Base-by-base conservation (phyloP, 2,329 filamentous ascomycete species). In the Sporothrix schenckii region DNA sequence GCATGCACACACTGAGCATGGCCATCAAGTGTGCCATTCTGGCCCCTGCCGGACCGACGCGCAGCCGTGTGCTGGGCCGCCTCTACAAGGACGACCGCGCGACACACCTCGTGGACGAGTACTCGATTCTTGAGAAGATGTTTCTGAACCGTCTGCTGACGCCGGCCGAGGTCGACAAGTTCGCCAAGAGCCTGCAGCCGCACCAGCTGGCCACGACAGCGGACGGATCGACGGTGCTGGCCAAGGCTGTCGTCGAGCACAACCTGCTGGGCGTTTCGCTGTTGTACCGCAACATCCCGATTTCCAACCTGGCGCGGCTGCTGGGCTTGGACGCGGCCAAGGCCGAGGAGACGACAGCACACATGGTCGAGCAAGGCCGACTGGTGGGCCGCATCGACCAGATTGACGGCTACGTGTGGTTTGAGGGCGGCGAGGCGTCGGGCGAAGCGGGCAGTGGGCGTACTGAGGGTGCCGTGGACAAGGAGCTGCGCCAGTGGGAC, bases 311-410 rank as follows among this genome's bases (percentile, higher is more conserved):
- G 0, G 95, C 90, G 0, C 82, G 85, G 52, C 85, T 97, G 50
- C 83, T 99, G 16, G 93, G 92, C 0, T 85, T 97, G 4, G 88
- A 92, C 71, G 88, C 88, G 0, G 91, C 92, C 67, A 91, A 90
- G 79, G 94, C 94, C 3, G 95, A 99, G 83, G 89, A 91, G 71
- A 97, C 95, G 69, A 95, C 94, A 14, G 93, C 94, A 4, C 87
- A 89, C 75, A 99, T 99, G 95, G 92, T 99, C 76, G 94, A 98
- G 83, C 94, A 97, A 80, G 93, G 92, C 11, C 89, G 95, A 44
- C 81, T 99, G 67, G 88, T 91, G 3, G 95, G 94, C 9, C 89
- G 91, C 70, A 98, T 99, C 76, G 94, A 99, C 80, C 95, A 99
- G 83, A 94, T 99, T 70, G 92, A 93, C 70, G 87, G 91, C 16